Evolutionary conservation across 352 stramenopile species (phyloP), one percentile per base, ranked within the genome.

Genomic region (Globisporangium perplexum): DNA sequence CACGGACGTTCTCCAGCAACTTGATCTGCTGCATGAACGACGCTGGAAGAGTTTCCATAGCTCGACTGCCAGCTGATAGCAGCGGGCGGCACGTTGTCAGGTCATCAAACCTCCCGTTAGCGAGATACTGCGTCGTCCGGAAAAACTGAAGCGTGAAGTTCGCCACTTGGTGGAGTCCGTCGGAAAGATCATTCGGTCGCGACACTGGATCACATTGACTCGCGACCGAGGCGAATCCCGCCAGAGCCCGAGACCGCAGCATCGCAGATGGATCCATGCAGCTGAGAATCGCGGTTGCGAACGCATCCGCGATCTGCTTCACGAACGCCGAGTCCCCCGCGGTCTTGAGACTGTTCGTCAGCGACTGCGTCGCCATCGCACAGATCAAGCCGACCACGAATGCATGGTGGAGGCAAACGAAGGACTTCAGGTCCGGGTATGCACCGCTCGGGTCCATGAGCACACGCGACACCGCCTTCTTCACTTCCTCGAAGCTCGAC

Each of bases 131-230:
- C 7, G 77, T 80, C 1, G 67, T 71, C 38, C 76, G 71, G 30
- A 90, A 67, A 50, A 92, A 90, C 53, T 87, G 77, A n/a, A 89
- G 50, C 23, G 88, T 62, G 47, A 92, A 90, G 43, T 90, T 90
- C 1, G 77, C 76, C 30, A 89, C 69, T 50, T 91, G 82, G 48
- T 87, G 74, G 7, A 89, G 64, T 28, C 74, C 76, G 1, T 73
- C 61, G 2, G 80, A 92, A 43, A 89, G 55, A 60, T 87, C 79
- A n/a, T 38, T 60, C 30, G 75, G 62, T 45, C 76, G 72, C 28
- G 75, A 56, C 15, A 65, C 48, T 1, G 60, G 65, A 33, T 83
- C 74, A 55, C 73, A 77, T 36, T 71, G 63, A 48, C 71, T 77
- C 7, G 73, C 79, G 1, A 77, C 79, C 22, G 63, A 51, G 28